Evolutionary conservation across 192 early-diverging fungal genomes (phyloP), one percentile per base, ranked within the genome.

Genomic region (Umbelopsis vinacea): DNA sequence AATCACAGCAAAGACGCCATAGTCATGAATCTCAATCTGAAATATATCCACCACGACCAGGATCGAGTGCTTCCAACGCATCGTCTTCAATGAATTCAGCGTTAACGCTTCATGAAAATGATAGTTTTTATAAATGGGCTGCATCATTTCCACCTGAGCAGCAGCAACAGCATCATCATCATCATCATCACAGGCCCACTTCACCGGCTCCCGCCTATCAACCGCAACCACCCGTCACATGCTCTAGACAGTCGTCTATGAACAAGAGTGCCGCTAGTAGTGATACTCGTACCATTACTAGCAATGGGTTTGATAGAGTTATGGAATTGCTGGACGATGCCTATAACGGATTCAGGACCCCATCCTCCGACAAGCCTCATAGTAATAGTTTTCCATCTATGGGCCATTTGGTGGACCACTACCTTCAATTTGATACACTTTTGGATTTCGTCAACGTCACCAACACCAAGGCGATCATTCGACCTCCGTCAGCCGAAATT

Each of bases 361-460:
- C 70, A 12, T 37, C 52, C 24, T 12, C 6, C 43, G 19, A 38
- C 52, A 46, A 63, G 26, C 57, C 57, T 5, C 26, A 35, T 35
- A 4, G 14, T 12, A 63, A 63, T 17, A 63, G 37, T 17, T 63
- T 37, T 17, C 29, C 57, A 11, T 63, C 67, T n/a, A 73, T 73
- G 71, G 71, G 71, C 6, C 29, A 35, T 5, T 8, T 78, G 19
- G 69, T 68, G 19, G 63, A 70, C 33, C 68, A 50, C 0, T 47
- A 45, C 24, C 46, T 74, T 24, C 71, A 53, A 15, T 79, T 82
- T 74, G 68, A 57, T 26, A 40, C 68, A 19, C 47, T 82, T 17
- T 52, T 82, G 46, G 80, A 82, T 67, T 67, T 82, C 14, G 68
- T 82, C 35, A 68, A 38, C 24, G 52, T 52, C 19, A 48, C 74